Base-by-base conservation (phyloP, 108 stramenopile genomes). In the Cyclotella choctawhatcheeana region DNA sequence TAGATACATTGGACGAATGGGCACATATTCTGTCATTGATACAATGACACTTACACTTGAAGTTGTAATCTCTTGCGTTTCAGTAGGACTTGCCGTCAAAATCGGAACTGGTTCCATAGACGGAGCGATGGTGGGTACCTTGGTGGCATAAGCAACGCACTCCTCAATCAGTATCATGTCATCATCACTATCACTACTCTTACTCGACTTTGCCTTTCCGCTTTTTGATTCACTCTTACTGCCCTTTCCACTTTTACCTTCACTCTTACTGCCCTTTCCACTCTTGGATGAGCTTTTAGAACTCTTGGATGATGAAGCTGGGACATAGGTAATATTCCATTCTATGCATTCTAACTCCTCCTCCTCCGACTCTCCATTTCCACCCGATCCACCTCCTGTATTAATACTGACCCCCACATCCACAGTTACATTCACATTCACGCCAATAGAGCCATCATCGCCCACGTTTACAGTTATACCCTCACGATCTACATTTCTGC, bases 191-290 rank as follows among this genome's bases (percentile, higher is more conserved):
- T 30, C 20, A 18, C 17, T 14, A 31, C 5, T 18, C 29, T 56
- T 56, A 30, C 55, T 18, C 12, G 29, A 29, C 10, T 56, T 56
- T 12, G n/a, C n/a, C n/a, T n/a, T n/a, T n/a, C n/a, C n/a, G n/a
- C n/a, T n/a, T n/a, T n/a, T n/a, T n/a, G n/a, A n/a, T n/a, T 30
- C 55, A 18, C 29, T 30, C 7, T 56, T 56, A 12, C 55, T 56
- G 29, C 55, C 55, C 20, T 56, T 56, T 1, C 55, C 55, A 56
- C 55, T 56, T 18, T 56, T 56, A 27, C n/a, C n/a, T n/a, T 30
- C 55, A 18, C 29, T 30, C 7, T 56, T 56, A 12, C 55, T 56
- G 29, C 55, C 55, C 20, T 56, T 56, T 1, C 55, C 55, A 56
- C 55, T 56, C 30, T 56, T 56, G 14, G 55, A 27, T 31, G 27